These are phyloP conservation scores for Tubosaeta sp. DNA, from an alignment of 768 basidiomycete genomes.

Conservation along the genomic window DNA sequence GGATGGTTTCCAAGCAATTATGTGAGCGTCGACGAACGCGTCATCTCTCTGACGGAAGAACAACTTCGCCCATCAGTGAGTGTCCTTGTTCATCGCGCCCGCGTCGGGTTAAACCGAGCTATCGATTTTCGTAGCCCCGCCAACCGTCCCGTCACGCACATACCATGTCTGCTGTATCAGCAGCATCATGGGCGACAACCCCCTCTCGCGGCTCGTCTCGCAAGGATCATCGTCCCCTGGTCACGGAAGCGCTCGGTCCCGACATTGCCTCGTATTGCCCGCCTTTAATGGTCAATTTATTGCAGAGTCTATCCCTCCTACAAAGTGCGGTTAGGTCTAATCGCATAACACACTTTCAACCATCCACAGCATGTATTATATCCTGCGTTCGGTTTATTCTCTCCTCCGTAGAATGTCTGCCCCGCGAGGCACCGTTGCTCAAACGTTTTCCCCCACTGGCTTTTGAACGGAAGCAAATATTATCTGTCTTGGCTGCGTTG, in stretches of 20 bases:
- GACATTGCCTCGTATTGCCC: slow-evolving; percentile 66
- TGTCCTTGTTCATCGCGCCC: background rate
- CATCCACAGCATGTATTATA: slow-evolving; percentile 91
- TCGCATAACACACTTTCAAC: slow-evolving; percentile 81
- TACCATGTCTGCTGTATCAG: slow-evolving; percentile 48
- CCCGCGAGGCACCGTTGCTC: slow-evolving; percentile 74
- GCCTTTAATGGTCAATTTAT: slow-evolving; percentile 75
- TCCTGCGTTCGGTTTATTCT: slow-evolving; percentile 89
- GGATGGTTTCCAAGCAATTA: slow-evolving; percentile 99
- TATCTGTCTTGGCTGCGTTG: slow-evolving; percentile 75
- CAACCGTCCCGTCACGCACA: slow-evolving; percentile 44
- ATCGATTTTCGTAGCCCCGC: slow-evolving; percentile 22
- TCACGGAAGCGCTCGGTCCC: slow-evolving; percentile 42
- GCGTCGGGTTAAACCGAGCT: background rate
- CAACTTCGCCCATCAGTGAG: slow-evolving; percentile 46
- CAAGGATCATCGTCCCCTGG: slow-evolving; percentile 41
- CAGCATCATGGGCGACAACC: slow-evolving; percentile 51
- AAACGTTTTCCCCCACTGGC: slow-evolving; percentile 61
- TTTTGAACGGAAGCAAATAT: slow-evolving; percentile 75
- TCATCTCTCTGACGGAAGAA: slow-evolving; percentile 51
- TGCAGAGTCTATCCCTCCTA: slow-evolving; percentile 81
- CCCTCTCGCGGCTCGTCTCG: slow-evolving; percentile 36
- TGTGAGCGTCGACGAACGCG: slow-evolving; percentile 61
- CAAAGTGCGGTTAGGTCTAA: slow-evolving; percentile 80
- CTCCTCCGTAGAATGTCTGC: slow-evolving; percentile 76